Evolutionary conservation across 2,329 filamentous ascomycete species (phyloP).

Genomic region (Exophiala mesophila): DNA sequence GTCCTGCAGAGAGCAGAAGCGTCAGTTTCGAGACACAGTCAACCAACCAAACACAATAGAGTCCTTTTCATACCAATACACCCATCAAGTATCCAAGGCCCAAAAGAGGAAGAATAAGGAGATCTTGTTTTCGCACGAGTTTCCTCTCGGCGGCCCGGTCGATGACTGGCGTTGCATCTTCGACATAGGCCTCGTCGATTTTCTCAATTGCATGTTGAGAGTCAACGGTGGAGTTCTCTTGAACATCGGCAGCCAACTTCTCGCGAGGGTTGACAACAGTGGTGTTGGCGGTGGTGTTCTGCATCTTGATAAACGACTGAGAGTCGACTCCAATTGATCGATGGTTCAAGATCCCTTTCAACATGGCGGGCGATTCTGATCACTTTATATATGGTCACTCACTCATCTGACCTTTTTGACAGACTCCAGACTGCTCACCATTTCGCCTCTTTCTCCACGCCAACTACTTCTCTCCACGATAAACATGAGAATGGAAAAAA

Average conservation of each 20-base stretch:
- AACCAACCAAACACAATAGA: too few relatives aligned
- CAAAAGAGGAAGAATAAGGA: conserved; percentile 8
- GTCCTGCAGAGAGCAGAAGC: conserved; percentile 31
- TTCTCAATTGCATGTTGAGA: background rate
- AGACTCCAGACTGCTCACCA: too few relatives aligned
- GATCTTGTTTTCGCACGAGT: conserved; percentile 7
- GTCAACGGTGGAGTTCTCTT: background rate
- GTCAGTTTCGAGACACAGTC: background rate
- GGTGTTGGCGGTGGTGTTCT: background rate
- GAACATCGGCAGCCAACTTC: background rate
- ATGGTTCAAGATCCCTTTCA: background rate
- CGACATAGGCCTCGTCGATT: background rate
- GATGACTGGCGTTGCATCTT: conserved; percentile 1
- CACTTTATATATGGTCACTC: background rate
- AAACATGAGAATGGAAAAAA: too few relatives aligned
- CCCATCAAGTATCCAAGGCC: conserved; percentile 4
- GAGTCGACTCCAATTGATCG: background rate
- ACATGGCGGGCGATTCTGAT: background rate
- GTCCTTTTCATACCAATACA: conserved; percentile 1
- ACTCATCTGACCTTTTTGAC: background rate
- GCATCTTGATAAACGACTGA: background rate
- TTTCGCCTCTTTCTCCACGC: too few relatives aligned
- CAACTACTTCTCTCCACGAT: too few relatives aligned
- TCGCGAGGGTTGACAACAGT: background rate
- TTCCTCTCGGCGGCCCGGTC: conserved; percentile 1